These are phyloP conservation scores for Acrocalymma vagum DNA, from an alignment of 2,329 filamentous ascomycete genomes.

Conservation along the genomic window DNA sequence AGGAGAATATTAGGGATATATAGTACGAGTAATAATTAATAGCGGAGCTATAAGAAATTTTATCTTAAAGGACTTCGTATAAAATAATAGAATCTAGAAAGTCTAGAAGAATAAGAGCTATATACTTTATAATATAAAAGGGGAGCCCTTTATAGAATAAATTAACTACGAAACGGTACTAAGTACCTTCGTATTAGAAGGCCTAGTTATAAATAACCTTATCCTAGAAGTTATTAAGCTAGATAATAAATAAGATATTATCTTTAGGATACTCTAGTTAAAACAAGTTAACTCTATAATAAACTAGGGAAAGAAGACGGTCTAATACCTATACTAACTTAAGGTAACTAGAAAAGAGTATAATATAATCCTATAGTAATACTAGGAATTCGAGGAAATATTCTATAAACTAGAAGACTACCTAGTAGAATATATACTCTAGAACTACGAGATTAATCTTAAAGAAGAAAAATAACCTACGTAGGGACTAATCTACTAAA, in stretches of 20 bases:
- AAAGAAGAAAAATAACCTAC: background rate
- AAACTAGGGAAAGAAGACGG: background rate
- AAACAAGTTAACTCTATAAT: background rate
- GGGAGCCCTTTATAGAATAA: background rate
- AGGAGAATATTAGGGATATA: too few relatives aligned
- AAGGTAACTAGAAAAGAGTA: background rate
- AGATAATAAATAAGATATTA: background rate
- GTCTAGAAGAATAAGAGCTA: background rate
- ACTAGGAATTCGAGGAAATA: background rate
- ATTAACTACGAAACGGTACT: background rate
- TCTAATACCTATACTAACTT: too few relatives aligned
- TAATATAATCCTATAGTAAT: background rate
- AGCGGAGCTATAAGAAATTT: background rate
- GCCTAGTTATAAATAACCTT: background rate
- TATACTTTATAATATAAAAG: background rate
- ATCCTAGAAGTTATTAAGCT: background rate
- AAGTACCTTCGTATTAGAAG: background rate
- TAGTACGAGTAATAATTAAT: too few relatives aligned
- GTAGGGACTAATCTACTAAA: background rate
- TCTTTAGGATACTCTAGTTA: background rate
- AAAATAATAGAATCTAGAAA: background rate
- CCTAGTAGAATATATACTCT: constrained; percentile 1
- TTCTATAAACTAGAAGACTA: constrained; percentile 1
- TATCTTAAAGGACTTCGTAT: background rate
- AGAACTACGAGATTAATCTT: background rate